phyloP scores from a whole-genome alignment of 1,139 yeast genomes.

The Hansenula anomala region DNA sequence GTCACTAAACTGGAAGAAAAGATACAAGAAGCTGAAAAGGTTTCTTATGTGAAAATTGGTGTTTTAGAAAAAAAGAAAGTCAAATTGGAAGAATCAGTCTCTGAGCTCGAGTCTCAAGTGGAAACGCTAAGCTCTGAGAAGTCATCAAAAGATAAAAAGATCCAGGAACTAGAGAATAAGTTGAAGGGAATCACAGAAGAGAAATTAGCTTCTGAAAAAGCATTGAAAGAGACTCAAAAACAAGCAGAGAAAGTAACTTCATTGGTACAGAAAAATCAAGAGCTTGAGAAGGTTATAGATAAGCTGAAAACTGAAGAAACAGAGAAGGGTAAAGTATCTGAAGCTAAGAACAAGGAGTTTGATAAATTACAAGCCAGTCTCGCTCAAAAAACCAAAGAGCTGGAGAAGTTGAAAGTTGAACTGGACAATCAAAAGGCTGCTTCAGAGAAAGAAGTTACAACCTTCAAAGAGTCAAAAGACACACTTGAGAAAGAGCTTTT shows the following conservation, averaged over 20 bases:
- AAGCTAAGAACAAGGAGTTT: no score
- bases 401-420: background rate
- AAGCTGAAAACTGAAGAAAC: no score
- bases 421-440: no score
- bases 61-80: slow-evolving; percentile 11
- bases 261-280: no score
- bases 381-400: slow-evolving; percentile 1
- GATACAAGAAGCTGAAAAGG: slow-evolving; percentile 16
- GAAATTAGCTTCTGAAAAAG: background rate
- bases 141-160: background rate
- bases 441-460: background rate
- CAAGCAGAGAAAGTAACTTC: no score
- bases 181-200: background rate
- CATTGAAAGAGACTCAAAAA: background rate
- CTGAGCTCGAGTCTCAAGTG: slow-evolving; percentile 8
- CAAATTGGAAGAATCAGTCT: slow-evolving; percentile 12
- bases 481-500: no score
- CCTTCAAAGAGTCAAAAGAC: slow-evolving; percentile 1
- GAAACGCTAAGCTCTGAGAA: slow-evolving; percentile 6
- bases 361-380: no score
- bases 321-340: background rate
- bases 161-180: background rate
- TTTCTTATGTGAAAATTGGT: slow-evolving; percentile 9
- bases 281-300: no score
- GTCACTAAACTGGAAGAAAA: slow-evolving; percentile 32